Base-by-base conservation (phyloP, 345 rosid species). In the Eucalyptus lansdowneana region DNA sequence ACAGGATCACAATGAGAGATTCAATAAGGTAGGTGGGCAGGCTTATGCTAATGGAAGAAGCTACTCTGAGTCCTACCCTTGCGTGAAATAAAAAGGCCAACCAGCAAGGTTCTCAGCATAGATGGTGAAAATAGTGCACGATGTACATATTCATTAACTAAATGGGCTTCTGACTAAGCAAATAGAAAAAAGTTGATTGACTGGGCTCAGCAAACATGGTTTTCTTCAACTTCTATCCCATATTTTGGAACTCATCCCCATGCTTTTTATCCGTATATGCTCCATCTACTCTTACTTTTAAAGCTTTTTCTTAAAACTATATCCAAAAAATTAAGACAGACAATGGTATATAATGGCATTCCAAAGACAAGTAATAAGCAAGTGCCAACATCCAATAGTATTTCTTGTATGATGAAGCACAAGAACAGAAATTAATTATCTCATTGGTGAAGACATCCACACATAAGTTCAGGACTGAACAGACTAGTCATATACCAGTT, bases 401-500 rank as follows among this genome's bases (percentile, higher is more conserved):
- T 37, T 76, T 76, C 69, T 37, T 56, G 67, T 6, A 42, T 40
- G 85, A 76, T 6, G 14, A 76, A 76, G 85, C 85, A 76, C 85
- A 76, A 40, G 85, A 40, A 45, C 29, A 72, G n/a, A 40, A 42
- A 88, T 37, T 80, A 53, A 22, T 37, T 17, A 87, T 87, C 72
- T 76, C 47, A 76, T 6, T 24, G 51, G 40, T 15, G 5, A 65
- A 87, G 31, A 54, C 29, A 31, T 80, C 58, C 83, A 42, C 53
- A 76, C 14, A 29, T 80, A 50, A 47, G 31, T 45, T 27, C 50
- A 31, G 49, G 37, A 24, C 22, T 50, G 21, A 49, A 69, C 19
- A 76, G 85, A 85, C 21, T 88, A 49, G 85, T 31, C 50, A 80
- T 27, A n/a, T 95, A 97, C 99, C 97, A 97, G 94, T 94, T 97